Evolutionary conservation across 345 rosid genomes (phyloP).

Genomic region (Microthlaspi erraticum): DNA sequence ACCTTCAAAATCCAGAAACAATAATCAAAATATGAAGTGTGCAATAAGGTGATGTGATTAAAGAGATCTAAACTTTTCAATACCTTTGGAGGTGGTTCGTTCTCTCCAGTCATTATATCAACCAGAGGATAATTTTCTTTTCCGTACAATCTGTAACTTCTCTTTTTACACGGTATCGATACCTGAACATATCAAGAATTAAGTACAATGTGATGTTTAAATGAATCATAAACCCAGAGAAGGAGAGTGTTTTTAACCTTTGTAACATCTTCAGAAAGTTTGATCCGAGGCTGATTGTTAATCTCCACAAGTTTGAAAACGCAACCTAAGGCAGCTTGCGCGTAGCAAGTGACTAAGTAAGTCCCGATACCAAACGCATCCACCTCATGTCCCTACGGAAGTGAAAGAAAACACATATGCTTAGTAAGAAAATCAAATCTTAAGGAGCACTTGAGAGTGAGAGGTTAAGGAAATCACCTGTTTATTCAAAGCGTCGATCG

Average conservation of each 20-base stretch:
- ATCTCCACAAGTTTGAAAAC: slow-evolving; percentile 99
- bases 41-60: slow-evolving; percentile 1
- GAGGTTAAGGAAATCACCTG: slow-evolving; percentile 55
- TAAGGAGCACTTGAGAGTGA: neutral
- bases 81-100: slow-evolving; percentile 88
- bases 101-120: slow-evolving; percentile 95
- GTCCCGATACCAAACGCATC: slow-evolving; percentile 96
- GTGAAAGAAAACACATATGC: neutral
- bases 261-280: slow-evolving; percentile 98
- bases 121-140: slow-evolving; percentile 87
- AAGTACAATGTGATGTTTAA: neutral
- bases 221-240: neutral
- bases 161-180: slow-evolving; percentile 93
- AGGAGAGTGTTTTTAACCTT: slow-evolving; percentile 56
- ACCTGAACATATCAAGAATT: slow-evolving; percentile 53
- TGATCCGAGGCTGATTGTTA: slow-evolving; percentile 90
- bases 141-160: slow-evolving; percentile 79
- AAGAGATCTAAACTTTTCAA: neutral
- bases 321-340: slow-evolving; percentile 95
- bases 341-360: slow-evolving; percentile 86
- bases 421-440: neutral
- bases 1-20: slow-evolving; percentile 49
- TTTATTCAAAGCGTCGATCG: slow-evolving; percentile 94
- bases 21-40: neutral
- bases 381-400: slow-evolving; percentile 83